Conservation (phyloP, 257 asterid species). For the Plectranthus barbatus region DNA sequence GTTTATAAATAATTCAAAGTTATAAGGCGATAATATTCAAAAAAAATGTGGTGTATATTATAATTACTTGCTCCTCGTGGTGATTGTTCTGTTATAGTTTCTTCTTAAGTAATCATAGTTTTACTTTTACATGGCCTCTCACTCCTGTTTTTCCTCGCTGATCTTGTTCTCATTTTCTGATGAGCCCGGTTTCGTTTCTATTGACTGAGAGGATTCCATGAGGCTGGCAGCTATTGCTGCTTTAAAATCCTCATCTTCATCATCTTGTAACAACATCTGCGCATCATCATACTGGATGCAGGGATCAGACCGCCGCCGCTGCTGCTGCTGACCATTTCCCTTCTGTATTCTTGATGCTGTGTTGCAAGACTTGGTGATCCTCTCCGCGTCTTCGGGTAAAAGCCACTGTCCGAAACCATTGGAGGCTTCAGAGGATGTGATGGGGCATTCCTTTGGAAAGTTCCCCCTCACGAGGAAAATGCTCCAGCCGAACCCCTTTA, state of each 20-base stretch:
- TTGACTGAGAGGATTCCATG: constrained; percentile 45
- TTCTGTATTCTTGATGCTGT: constrained; percentile 21
- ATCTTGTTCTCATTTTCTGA: constrained; percentile 23
- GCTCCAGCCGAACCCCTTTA: constrained; percentile 90
- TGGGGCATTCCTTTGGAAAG: constrained; percentile 75
- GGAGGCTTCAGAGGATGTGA: constrained; percentile 72
- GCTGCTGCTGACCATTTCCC: constrained; percentile 20
- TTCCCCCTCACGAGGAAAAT: constrained; percentile 85
- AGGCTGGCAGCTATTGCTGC: constrained; percentile 96
- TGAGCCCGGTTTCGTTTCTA: constrained; percentile 18
- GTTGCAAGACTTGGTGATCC: constrained; percentile 78
- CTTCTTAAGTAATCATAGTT: background rate
- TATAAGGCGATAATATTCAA: background rate
- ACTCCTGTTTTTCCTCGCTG: constrained; percentile 13
- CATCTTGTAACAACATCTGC: constrained; percentile 26
- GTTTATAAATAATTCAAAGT: background rate
- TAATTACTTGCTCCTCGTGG: background rate
- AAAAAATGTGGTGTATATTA: background rate
- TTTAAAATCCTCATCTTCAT: constrained; percentile 88
- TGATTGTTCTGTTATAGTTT: constrained; percentile 3
- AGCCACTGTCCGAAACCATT: constrained; percentile 94
- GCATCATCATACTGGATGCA: constrained; percentile 19
- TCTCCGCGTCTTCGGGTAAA: constrained; percentile 80
- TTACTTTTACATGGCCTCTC: constrained; percentile 5
- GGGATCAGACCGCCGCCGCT: constrained; percentile 16